A percentile compares a stretch with the other conserved stretches of the same genome.
These are phyloP conservation scores for Sporodiniella umbellata DNA, from an alignment of 371 early-diverging fungal species.

Conservation along the genomic window DNA sequence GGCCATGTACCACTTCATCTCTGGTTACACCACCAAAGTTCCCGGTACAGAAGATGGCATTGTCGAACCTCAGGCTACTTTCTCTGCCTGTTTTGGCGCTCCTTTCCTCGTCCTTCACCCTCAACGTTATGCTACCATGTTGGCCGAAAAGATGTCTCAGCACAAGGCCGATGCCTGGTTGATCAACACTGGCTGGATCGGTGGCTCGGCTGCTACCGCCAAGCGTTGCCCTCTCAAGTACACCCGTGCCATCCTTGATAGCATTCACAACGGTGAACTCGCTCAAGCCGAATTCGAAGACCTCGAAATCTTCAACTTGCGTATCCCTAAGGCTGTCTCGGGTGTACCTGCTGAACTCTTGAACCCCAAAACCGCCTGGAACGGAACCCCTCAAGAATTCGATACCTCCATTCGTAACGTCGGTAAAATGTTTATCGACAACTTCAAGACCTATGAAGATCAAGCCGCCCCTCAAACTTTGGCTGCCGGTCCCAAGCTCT, in stretches of 20 bases:
- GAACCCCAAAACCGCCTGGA: constrained; percentile 88
- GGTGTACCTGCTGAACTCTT: constrained; percentile 85
- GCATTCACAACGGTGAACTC: constrained; percentile 92
- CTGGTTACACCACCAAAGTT: constrained; percentile 90
- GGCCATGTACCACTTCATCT: constrained; percentile 98
- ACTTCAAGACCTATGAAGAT: constrained; percentile 87
- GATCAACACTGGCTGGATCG: constrained; percentile 98
- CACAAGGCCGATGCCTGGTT: constrained; percentile 94
- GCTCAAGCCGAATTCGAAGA: constrained; percentile 75
- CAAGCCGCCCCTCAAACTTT: constrained; percentile 75
- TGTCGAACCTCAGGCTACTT: constrained; percentile 87
- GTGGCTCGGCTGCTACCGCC: constrained; percentile 89
- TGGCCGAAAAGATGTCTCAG: constrained; percentile 90
- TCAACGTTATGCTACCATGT: constrained; percentile 94
- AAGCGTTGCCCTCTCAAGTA: constrained; percentile 94
- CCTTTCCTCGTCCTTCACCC: constrained; percentile 98
- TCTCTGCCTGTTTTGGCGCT: constrained; percentile 95
- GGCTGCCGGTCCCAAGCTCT: constrained; percentile 68
- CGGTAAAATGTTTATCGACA: constrained; percentile 81
- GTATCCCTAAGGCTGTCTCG: constrained; percentile 75
- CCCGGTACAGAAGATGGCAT: constrained; percentile 98
- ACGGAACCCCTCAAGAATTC: constrained; percentile 65
- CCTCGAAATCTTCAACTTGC: constrained; percentile 83
- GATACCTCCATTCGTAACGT: constrained; percentile 68
- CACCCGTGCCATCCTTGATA: constrained; percentile 95